A percentile compares a stretch with the other conserved stretches of the same genome.
Conservation (phyloP, 2,329 filamentous ascomycete species). For the Aspergillus viridinutans region DNA sequence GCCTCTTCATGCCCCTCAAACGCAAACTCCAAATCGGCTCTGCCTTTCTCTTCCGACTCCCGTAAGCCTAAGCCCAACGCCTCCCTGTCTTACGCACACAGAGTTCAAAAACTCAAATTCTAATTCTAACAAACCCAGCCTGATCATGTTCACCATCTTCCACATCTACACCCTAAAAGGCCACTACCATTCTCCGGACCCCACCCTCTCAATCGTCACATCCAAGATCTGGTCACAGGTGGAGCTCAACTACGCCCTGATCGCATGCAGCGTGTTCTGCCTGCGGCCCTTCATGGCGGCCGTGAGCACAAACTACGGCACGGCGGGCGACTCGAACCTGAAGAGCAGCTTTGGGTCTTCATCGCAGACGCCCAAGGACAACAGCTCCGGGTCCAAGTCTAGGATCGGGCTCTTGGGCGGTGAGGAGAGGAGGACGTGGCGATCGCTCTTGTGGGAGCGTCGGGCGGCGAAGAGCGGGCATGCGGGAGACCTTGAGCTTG, state of each 20-base stretch:
- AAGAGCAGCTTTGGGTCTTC: slow-evolving; percentile 20
- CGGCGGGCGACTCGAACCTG: slow-evolving; percentile 27
- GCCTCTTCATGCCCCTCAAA: slow-evolving; percentile 29
- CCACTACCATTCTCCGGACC: slow-evolving; percentile 28
- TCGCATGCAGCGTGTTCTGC: slow-evolving; percentile 36
- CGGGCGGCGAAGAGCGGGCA: not conserved
- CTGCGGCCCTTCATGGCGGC: slow-evolving; percentile 35
- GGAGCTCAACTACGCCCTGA: slow-evolving; percentile 32
- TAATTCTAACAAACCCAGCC: slow-evolving; percentile 19
- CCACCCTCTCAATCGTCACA: slow-evolving; percentile 30
- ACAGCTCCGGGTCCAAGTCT: slow-evolving; percentile 12
- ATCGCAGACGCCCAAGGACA: slow-evolving; percentile 16
- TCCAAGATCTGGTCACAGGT: slow-evolving; percentile 36
- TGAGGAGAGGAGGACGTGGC: not conserved
- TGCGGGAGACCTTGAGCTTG: not conserved
- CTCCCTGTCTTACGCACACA: not conserved
- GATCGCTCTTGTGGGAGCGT: not conserved
- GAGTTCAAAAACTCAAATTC: not conserved
- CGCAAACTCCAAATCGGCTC: slow-evolving; percentile 30
- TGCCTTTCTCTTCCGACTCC: slow-evolving; percentile 33
- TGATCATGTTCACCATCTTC: slow-evolving; percentile 34
- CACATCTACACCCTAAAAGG: slow-evolving; percentile 31
- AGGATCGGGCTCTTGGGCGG: slow-evolving; percentile 1
- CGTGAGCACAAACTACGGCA: slow-evolving; percentile 35
- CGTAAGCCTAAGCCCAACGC: slow-evolving; percentile 25